phyloP scores from a whole-genome alignment of 345 rosid genomes.

The Lepidium didymum region DNA sequence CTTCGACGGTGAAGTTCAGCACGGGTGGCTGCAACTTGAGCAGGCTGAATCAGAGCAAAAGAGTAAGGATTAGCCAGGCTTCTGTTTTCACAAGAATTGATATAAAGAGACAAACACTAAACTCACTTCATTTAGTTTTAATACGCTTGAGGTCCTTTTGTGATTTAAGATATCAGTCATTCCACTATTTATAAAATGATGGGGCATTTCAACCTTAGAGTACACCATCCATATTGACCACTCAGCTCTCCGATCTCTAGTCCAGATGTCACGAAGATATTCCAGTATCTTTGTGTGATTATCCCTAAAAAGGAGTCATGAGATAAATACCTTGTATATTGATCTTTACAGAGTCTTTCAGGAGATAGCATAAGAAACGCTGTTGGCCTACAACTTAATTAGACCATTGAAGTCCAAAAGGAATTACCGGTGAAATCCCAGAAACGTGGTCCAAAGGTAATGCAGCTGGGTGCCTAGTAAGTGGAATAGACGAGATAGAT shows the following conservation, averaged over 20 bases:
- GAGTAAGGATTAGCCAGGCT: constrained; percentile 1
- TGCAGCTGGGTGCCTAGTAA: constrained; percentile 57
- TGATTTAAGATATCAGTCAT: constrained; percentile 55
- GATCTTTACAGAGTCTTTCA: not conserved
- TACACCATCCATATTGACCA: constrained; percentile 99
- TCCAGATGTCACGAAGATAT: constrained; percentile 64
- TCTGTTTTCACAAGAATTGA: not conserved
- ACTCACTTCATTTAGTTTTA: constrained; percentile 68
- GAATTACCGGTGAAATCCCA: constrained; percentile 79
- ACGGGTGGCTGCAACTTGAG: constrained; percentile 69
- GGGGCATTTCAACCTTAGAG: constrained; percentile 94
- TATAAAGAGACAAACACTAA: constrained; percentile 4
- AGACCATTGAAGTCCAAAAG: not conserved
- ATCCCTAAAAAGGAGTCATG: constrained; percentile 45
- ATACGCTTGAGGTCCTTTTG: constrained; percentile 51
- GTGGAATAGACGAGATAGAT: constrained; percentile 42
- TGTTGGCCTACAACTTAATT: not conserved
- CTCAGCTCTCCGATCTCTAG: constrained; percentile 78
- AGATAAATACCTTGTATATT: constrained; percentile 6
- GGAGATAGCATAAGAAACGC: not conserved
- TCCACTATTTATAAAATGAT: constrained; percentile 72
- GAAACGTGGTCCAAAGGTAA: constrained; percentile 69
- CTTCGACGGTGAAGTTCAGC: constrained; percentile 97
- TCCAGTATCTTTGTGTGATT: constrained; percentile 55
- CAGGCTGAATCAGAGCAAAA: constrained; percentile 49